These are phyloP conservation scores for Salix dunnii DNA, from an alignment of 345 rosid species.

Conservation along the genomic window DNA sequence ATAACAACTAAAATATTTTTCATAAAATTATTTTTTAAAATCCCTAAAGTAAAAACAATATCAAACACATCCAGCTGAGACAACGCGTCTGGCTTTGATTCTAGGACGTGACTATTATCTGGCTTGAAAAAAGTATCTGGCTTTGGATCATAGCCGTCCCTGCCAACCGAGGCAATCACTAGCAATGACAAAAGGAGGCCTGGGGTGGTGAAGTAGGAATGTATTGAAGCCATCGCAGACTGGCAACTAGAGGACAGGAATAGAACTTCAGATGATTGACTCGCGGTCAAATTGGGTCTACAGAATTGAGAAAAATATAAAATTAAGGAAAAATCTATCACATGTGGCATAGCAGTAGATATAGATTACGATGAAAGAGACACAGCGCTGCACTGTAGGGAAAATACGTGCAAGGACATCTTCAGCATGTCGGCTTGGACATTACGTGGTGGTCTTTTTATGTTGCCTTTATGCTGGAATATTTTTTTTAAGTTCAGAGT, in stretches of 20 bases:
- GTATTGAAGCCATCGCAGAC: constrained; percentile 12
- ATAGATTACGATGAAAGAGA: not conserved
- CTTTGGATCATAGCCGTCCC: not conserved
- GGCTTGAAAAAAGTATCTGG: not conserved
- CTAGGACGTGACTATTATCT: not conserved
- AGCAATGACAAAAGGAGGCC: constrained; percentile 30
- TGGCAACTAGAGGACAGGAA: no score
- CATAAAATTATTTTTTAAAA: no score
- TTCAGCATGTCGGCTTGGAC: not conserved
- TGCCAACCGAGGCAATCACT: constrained; percentile 8
- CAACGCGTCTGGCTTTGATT: not conserved
- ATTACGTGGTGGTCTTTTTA: not conserved
- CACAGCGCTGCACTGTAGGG: not conserved
- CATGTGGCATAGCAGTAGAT: no score
- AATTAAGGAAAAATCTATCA: no score
- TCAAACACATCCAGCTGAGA: no score
- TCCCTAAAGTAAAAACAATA: no score
- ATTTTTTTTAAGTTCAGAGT: no score
- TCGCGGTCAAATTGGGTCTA: no score
- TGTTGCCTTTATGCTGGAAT: no score
- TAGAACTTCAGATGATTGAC: no score
- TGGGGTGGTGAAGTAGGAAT: constrained; percentile 9
- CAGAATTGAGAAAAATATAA: not conserved
- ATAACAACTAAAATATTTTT: no score
- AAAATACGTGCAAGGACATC: not conserved